Base-by-base conservation (phyloP, 768 basidiomycete species). In the Cyathus striatus region DNA sequence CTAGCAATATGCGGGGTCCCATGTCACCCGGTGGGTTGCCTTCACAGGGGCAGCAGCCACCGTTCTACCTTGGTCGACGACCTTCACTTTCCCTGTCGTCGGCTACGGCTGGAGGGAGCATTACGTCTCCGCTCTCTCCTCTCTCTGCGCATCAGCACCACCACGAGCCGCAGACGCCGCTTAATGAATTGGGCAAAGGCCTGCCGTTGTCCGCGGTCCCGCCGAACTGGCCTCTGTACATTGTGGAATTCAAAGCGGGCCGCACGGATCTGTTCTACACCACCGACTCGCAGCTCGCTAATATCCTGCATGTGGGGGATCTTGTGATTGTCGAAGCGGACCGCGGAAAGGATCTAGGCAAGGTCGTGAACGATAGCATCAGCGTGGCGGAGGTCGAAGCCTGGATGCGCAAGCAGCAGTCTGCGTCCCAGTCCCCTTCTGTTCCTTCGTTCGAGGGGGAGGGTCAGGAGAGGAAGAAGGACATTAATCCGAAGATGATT, bases 291-390 rank as follows among this genome's bases (percentile, higher is more conserved):
- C n/a, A n/a, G n/a, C 74, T 47, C 56, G 72, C 53, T 55, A 52
- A 60, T 43, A 69, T 73, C 42, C 81, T 97, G 47, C 76, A 81
- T 5, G 81, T 86, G 17, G 95, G 92, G 2, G 95, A 97, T 57
- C 68, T 92, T 26, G 95, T 98, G 48, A 92, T 97, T 49, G 95
- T 98, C 14, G 95, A 98, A 62, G 95, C 92, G 22, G 95, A 98
- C 60, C 75, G 95, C 21, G 95, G 95, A 12, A 86, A 84, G 58
- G 94, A 96, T 65, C 58, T 99, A 41, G 95, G 95, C 26, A 89
- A 86, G 65, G 84, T 96, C 16, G 78, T 93, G 46, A 92, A 94
- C 55, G 90, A 93, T 60, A 86, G 81, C 38, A 90, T 96, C 53
- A 91, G 92, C 23, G 69, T 90, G 6, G 83, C 79, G 30, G 90